Evolutionary conservation across 495 filamentous ascomycete species (phyloP).

Genomic region (Oidiodendron maius): DNA sequence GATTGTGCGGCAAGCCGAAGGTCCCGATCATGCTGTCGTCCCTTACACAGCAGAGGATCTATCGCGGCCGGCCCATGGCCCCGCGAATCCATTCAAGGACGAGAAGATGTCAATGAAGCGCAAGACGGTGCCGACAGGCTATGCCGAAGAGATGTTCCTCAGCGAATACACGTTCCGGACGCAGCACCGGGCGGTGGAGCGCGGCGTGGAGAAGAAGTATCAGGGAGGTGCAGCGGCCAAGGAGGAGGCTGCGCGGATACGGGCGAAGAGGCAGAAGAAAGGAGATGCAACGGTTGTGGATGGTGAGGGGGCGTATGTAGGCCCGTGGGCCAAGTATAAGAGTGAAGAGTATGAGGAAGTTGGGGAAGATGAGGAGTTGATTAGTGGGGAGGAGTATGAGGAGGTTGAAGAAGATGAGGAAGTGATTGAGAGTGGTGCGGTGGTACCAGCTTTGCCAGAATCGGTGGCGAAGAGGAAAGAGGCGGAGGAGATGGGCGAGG

Average conservation of each 20-base stretch:
- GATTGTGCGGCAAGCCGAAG: constrained; percentile 42
- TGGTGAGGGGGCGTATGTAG: constrained; percentile 80
- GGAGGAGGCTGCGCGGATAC: constrained; percentile 57
- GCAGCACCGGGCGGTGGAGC: constrained; percentile 71
- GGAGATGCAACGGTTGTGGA: constrained; percentile 79
- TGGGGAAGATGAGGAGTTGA: constrained; percentile 44
- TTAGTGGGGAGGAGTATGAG: constrained; percentile 76
- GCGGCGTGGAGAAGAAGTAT: constrained; percentile 37
- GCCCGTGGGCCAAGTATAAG: constrained; percentile 89
- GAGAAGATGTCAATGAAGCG: constrained; percentile 61
- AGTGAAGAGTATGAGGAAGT: constrained; percentile 54
- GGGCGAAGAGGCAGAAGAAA: constrained; percentile 70
- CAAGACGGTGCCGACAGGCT: constrained; percentile 87
- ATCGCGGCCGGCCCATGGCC: constrained; percentile 61
- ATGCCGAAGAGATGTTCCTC: constrained; percentile 80
- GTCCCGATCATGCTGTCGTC: constrained; percentile 49
- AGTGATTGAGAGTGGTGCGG: constrained; percentile 44
- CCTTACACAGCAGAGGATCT: constrained; percentile 65
- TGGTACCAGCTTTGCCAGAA: constrained; percentile 46
- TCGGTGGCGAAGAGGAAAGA: constrained; percentile 50
- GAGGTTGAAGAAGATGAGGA: constrained; percentile 54
- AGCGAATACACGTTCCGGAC: constrained; percentile 83
- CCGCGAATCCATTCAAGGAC: constrained; percentile 74
- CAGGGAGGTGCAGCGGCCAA: constrained; percentile 45
- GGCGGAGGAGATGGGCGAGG: constrained; percentile 56